Conservation (phyloP, 2,329 filamentous ascomycete genomes). For the Cladosporium sp. region DNA sequence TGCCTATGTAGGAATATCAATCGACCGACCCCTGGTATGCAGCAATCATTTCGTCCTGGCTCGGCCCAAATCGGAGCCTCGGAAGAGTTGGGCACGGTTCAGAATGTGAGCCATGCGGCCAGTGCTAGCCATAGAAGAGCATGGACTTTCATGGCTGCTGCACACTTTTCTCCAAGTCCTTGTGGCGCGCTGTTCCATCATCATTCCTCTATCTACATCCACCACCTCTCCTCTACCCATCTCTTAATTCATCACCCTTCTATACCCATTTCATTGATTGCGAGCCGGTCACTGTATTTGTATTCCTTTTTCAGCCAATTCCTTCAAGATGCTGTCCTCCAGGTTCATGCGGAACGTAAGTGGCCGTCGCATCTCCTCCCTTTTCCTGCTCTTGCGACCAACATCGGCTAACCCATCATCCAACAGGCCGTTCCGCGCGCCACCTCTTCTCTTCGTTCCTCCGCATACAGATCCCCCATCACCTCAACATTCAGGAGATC, state of each 20-base stretch:
- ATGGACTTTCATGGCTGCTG: too few relatives aligned
- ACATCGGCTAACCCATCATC: constrained; percentile 20
- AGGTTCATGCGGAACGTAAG: constrained; percentile 33
- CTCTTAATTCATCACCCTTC: constrained; percentile 6
- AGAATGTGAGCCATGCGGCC: too few relatives aligned
- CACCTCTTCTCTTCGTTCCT: constrained; percentile 33
- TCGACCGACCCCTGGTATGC: too few relatives aligned
- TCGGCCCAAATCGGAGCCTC: too few relatives aligned
- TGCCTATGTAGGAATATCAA: too few relatives aligned
- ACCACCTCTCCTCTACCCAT: constrained; percentile 7
- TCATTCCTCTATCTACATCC: constrained; percentile 7
- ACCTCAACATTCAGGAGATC: constrained; percentile 67
- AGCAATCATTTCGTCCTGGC: too few relatives aligned
- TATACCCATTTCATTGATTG: constrained; percentile 12
- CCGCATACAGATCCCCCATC: constrained; percentile 59
- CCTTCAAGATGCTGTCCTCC: constrained; percentile 31
- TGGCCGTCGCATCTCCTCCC: constrained; percentile 12
- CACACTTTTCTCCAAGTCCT: background rate
- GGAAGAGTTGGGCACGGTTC: too few relatives aligned
- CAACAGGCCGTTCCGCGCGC: constrained; percentile 32
- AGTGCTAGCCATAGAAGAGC: too few relatives aligned
- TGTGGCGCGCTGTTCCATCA: constrained; percentile 2
- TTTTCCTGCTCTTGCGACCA: constrained; percentile 26
- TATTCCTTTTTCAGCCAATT: constrained; percentile 7
- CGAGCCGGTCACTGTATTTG: constrained; percentile 13